Conservation (phyloP, 495 filamentous ascomycete species). For the Neurospora tetrasperma region DNA sequence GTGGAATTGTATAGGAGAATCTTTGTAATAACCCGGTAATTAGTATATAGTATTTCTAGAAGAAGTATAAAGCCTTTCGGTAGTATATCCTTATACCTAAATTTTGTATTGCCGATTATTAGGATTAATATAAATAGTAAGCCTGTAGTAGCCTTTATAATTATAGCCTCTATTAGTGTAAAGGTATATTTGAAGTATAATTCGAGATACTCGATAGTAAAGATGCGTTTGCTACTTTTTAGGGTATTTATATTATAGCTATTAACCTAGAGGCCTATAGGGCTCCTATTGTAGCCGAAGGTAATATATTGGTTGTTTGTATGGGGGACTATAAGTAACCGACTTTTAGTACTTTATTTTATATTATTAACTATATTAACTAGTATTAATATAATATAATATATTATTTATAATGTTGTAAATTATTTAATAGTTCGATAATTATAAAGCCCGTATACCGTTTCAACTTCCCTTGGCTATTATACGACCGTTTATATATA, state of each 20-base stretch:
- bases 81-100: too few species aligned
- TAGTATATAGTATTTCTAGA: too few species aligned
- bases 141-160: too few species aligned
- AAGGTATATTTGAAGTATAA: background rate
- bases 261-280: background rate
- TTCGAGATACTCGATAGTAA: background rate
- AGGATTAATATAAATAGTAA: too few species aligned
- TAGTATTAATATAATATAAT: too few species aligned
- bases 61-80: too few species aligned
- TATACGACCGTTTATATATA: background rate
- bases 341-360: background rate
- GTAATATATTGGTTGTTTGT: background rate
- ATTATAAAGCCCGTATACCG: too few species aligned
- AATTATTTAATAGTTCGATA: too few species aligned
- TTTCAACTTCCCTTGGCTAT: too few species aligned
- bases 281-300: rapidly evolving
- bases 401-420: too few species aligned
- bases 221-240: background rate
- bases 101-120: too few species aligned
- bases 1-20: background rate
- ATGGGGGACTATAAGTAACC: background rate
- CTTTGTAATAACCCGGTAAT: background rate
- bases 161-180: too few species aligned
- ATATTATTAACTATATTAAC: background rate
- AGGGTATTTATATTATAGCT: background rate